Percentiles rank a stretch among this genome's conserved stretches.
Conservation (phyloP, 2,329 filamentous ascomycete species). For the Claviceps sp. region DNA sequence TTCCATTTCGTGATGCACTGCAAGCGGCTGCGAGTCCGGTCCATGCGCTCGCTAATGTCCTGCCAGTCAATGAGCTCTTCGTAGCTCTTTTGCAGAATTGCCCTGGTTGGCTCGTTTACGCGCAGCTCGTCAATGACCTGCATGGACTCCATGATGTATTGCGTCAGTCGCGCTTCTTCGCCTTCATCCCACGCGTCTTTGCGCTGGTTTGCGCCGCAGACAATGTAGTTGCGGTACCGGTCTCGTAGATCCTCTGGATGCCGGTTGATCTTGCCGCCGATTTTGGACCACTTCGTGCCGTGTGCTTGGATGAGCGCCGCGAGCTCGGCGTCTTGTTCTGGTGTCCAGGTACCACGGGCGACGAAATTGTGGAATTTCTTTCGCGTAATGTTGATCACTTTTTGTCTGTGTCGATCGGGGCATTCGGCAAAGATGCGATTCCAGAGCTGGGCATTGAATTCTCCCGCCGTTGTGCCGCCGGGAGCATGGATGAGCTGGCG, state of each 20-base stretch:
- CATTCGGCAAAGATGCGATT: conserved; percentile 30
- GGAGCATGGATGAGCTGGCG: conserved; percentile 23
- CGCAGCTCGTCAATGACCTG: conserved; percentile 29
- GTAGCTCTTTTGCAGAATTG: conserved; percentile 26
- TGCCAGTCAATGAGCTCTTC: conserved; percentile 52
- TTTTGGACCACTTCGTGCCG: conserved; percentile 44
- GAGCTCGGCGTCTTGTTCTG: conserved; percentile 24
- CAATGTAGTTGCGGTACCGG: conserved; percentile 54
- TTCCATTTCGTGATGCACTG: conserved; percentile 60
- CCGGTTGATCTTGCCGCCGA: conserved; percentile 49
- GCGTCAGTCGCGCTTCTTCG: conserved; percentile 42
- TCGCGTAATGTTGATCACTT: conserved; percentile 42
- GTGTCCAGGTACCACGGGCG: conserved; percentile 33
- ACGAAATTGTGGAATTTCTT: conserved; percentile 54
- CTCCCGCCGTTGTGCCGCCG: conserved; percentile 22
- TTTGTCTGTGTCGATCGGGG: conserved; percentile 36
- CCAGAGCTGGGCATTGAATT: conserved; percentile 34
- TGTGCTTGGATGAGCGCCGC: conserved; percentile 21
- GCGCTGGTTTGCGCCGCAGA: conserved; percentile 39
- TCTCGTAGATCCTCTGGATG: conserved; percentile 54
- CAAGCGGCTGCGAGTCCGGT: conserved; percentile 45
- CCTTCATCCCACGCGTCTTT: conserved; percentile 44
- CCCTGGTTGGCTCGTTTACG: conserved; percentile 17
- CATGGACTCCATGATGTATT: conserved; percentile 40
- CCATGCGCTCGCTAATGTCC: conserved; percentile 48